Percentiles rank a stretch among this genome's conserved stretches.
phyloP scores from a whole-genome alignment of 192 early-diverging fungal genomes.

The Coemansia umbellata region DNA sequence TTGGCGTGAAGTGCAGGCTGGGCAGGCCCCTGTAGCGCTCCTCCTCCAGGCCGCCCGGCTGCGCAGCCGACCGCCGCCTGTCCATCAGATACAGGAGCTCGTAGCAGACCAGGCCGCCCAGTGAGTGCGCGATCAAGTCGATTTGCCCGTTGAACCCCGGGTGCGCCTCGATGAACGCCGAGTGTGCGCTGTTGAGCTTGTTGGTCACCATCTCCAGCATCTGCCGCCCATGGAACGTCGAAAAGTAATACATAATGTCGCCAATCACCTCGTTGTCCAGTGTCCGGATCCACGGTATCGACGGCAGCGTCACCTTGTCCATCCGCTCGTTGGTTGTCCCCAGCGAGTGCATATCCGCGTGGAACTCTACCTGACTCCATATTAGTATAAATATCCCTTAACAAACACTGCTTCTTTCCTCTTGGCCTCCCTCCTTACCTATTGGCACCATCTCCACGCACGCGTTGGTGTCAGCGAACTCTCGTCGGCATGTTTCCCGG shows the following conservation, averaged over 20 bases:
- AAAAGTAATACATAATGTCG: conserved; percentile 49
- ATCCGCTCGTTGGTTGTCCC: conserved; percentile 30
- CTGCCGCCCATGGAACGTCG: conserved; percentile 44
- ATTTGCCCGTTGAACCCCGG: conserved; percentile 62
- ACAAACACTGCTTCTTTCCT: not conserved
- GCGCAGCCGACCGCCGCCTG: not conserved
- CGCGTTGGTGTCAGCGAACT: conserved; percentile 24
- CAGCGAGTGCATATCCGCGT: conserved; percentile 34
- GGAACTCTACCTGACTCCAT: too few species aligned
- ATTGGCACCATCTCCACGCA: conserved; percentile 37
- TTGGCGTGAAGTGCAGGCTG: conserved; percentile 20
- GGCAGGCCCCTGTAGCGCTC: conserved; percentile 19
- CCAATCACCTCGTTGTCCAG: conserved; percentile 48
- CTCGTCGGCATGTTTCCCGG: conserved; percentile 9
- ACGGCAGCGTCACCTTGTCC: conserved; percentile 46
- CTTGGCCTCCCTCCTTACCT: too few species aligned
- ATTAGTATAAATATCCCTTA: not conserved
- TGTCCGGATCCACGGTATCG: conserved; percentile 51
- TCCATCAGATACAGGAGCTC: conserved; percentile 56
- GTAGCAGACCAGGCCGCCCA: conserved; percentile 67
- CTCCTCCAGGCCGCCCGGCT: conserved; percentile 7
- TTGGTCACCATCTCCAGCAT: conserved; percentile 54
- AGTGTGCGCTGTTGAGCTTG: conserved; percentile 58
- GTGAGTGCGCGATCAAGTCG: conserved; percentile 60
- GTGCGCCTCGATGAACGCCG: conserved; percentile 51